Conservation (phyloP, 129 eudicot genomes). For the Flaveria trinervia region DNA sequence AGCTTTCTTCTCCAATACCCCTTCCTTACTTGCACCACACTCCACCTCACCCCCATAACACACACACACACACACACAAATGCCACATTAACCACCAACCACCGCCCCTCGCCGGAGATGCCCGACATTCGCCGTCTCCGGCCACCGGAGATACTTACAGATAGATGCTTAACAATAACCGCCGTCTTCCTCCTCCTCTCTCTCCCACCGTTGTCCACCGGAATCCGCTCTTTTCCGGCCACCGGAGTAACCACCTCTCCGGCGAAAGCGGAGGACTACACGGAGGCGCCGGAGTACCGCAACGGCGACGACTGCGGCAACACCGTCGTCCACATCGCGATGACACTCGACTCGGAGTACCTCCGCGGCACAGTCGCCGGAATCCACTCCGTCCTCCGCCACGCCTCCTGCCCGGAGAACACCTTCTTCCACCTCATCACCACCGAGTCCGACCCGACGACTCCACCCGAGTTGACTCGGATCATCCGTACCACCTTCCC, state of each 20-base stretch:
- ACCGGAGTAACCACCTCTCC: background rate
- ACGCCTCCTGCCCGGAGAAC: constrained; percentile 82
- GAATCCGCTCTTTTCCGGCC: constrained; percentile 61
- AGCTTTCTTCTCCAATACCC: too few relatives aligned
- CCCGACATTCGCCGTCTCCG: too few relatives aligned
- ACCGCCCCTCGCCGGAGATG: too few relatives aligned
- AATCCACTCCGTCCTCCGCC: constrained; percentile 84
- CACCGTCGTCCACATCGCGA: constrained; percentile 60
- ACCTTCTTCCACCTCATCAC: constrained; percentile 75
- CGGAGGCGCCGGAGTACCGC: constrained; percentile 81
- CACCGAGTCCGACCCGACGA: constrained; percentile 79
- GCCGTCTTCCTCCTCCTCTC: constrained; percentile 2
- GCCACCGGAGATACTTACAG: too few relatives aligned
- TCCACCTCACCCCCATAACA: too few relatives aligned
- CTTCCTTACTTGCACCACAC: too few relatives aligned
- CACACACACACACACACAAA: too few relatives aligned
- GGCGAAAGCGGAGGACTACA: constrained; percentile 27
- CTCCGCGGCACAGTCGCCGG: constrained; percentile 82
- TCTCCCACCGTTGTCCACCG: constrained; percentile 37
- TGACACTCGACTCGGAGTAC: constrained; percentile 86
- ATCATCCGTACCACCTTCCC: constrained; percentile 68
- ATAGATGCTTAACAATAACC: too few relatives aligned
- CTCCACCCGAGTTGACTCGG: constrained; percentile 65
- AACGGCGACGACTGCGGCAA: constrained; percentile 52
- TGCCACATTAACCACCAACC: too few relatives aligned